These are phyloP conservation scores for Penicillium sclerotigenum DNA, from an alignment of 2,329 filamentous ascomycete species.

Conservation along the genomic window DNA sequence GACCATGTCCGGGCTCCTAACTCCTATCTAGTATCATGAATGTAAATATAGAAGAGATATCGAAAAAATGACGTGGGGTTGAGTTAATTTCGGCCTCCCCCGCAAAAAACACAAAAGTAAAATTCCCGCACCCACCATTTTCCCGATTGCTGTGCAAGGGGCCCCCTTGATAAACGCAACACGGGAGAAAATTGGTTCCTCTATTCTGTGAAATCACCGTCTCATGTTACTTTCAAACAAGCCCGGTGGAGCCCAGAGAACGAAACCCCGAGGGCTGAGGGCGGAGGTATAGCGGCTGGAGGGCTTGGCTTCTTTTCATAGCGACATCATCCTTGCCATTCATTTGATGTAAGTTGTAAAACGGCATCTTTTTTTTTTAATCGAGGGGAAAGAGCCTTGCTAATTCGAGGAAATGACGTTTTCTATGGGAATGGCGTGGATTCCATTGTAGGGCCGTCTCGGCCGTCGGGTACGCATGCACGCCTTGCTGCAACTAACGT, in stretches of 20 bases:
- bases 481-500: constrained; percentile 7
- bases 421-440: neutral
- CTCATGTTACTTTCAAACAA: neutral
- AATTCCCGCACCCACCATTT: neutral
- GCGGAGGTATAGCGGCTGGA: constrained; percentile 1
- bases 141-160: neutral
- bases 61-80: neutral
- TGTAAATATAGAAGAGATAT: neutral
- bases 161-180: neutral
- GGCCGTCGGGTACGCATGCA: constrained; percentile 21
- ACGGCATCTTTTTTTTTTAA: neutral
- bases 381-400: neutral
- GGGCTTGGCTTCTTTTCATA: constrained; percentile 3
- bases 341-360: constrained; percentile 12
- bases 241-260: neutral
- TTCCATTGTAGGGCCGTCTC: constrained; percentile 13
- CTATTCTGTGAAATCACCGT: constrained; percentile 1
- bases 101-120: neutral
- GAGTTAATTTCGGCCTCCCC: neutral
- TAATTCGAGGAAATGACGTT: neutral
- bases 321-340: constrained; percentile 4
- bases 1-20: constrained; percentile 5
- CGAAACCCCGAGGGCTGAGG: neutral
- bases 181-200: neutral
- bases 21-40: neutral